Conservation (phyloP, 768 basidiomycete species). For the Trametes sanguinea region DNA sequence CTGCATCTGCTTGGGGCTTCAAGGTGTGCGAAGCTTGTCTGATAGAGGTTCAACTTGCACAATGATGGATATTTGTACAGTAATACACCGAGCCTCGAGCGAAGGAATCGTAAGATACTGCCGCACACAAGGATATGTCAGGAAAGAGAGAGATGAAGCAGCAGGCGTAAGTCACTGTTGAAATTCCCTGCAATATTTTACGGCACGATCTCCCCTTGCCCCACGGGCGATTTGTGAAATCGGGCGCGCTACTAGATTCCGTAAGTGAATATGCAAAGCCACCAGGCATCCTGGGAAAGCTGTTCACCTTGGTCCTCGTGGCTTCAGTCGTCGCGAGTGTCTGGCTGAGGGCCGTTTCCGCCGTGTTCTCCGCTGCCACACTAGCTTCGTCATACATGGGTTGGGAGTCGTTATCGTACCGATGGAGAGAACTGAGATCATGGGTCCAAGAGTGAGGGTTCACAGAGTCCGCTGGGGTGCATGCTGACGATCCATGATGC, state of each 20-base stretch:
- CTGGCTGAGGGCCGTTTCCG: not conserved
- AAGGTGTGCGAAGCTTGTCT: too few species aligned
- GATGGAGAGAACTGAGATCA: constrained; percentile 1
- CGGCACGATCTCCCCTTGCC: constrained; percentile 19
- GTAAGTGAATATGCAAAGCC: constrained; percentile 6
- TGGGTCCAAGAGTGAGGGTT: constrained; percentile 9
- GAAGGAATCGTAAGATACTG: not conserved
- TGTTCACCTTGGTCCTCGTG: not conserved
- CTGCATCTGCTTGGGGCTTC: too few species aligned
- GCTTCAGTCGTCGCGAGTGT: not conserved
- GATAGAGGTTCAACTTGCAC: not conserved
- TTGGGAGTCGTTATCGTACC: not conserved
- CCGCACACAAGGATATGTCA: too few species aligned
- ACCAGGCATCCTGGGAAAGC: constrained; percentile 7
- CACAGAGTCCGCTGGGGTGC: constrained; percentile 17
- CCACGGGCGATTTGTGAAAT: constrained; percentile 20
- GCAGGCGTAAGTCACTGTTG: not conserved
- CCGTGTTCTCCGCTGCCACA: constrained; percentile 1
- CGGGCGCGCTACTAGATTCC: constrained; percentile 18
- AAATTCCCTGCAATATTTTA: constrained; percentile 4
- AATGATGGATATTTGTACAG: constrained; percentile 1
- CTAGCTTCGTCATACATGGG: not conserved
- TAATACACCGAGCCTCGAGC: not conserved
- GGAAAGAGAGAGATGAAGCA: not conserved
- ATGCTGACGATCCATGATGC: constrained; percentile 18